Evolutionary conservation across 441 rosid genomes (phyloP).

Genomic region (Pelargonium hybrid): DNA sequence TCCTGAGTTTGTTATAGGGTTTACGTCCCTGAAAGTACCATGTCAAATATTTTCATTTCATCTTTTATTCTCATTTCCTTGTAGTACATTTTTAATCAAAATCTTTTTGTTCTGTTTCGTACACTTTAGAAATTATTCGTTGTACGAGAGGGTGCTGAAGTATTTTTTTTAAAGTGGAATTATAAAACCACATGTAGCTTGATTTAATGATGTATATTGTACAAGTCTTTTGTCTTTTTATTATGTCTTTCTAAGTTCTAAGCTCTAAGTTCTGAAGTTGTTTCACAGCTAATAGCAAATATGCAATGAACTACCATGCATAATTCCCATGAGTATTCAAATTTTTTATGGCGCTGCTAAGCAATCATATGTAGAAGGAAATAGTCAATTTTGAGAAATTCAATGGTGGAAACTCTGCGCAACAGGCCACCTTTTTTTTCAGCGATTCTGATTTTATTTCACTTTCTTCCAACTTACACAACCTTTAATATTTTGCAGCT

Average conservation of each 20-base stretch:
- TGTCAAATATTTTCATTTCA: neutral
- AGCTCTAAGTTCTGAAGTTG: neutral
- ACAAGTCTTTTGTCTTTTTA: neutral
- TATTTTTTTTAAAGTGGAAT: neutral
- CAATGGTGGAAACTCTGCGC: neutral
- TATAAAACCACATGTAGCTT: neutral
- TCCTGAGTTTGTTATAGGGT: neutral
- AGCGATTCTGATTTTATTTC: neutral
- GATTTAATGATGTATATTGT: neutral
- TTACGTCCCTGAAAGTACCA: neutral
- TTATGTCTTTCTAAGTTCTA: neutral
- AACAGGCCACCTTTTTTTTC: neutral
- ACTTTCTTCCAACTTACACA: neutral
- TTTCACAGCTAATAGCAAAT: neutral
- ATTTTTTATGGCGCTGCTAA: neutral
- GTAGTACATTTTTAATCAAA: too few relatives aligned
- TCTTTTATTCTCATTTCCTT: neutral
- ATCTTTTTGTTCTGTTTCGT: neutral
- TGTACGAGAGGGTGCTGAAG: neutral
- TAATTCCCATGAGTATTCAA: neutral
- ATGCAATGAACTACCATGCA: neutral
- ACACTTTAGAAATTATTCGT: neutral
- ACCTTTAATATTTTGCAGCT: constrained; percentile 35
- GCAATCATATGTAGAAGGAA: neutral
- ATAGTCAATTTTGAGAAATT: neutral